phyloP scores from a whole-genome alignment of 345 rosid genomes.

The Rhodomyrtus tomentosa region DNA sequence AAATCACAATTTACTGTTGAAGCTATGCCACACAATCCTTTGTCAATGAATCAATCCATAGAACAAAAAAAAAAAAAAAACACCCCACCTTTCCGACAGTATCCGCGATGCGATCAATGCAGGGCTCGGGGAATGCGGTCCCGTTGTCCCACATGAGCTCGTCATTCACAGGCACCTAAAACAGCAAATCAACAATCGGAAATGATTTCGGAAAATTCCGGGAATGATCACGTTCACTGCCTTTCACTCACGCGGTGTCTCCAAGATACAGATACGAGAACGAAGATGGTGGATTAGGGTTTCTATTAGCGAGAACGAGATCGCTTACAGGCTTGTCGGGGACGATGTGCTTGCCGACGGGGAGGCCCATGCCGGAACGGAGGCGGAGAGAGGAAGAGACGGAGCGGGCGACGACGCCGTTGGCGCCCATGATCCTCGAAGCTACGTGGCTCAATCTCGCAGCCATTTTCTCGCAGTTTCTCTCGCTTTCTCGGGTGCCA shows the following conservation, averaged over 20 bases:
- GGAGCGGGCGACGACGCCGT: slow-evolving; percentile 66
- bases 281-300: neutral
- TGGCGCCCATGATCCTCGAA: slow-evolving; percentile 80
- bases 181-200: neutral
- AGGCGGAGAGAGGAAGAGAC: slow-evolving; percentile 66
- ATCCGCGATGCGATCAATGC: slow-evolving; percentile 95
- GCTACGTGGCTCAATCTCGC: slow-evolving; percentile 69
- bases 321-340: slow-evolving; percentile 80
- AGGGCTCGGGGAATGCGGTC: slow-evolving; percentile 82
- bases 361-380: slow-evolving; percentile 95
- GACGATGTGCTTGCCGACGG: slow-evolving; percentile 91
- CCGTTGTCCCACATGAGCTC: slow-evolving; percentile 98
- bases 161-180: slow-evolving; percentile 72
- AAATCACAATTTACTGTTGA: neutral
- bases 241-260: neutral
- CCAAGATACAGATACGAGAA: neutral
- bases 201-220: neutral
- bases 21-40: neutral
- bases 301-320: neutral
- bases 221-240: neutral
- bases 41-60: neutral
- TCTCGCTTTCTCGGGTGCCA: neutral
- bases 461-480: slow-evolving; percentile 40
- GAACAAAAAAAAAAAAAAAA: neutral
- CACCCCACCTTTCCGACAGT: slow-evolving; percentile 80